Evolutionary conservation across 2,329 filamentous ascomycete genomes (phyloP), one percentile per base, ranked within the genome.

Genomic region (Ustulina deusta): DNA sequence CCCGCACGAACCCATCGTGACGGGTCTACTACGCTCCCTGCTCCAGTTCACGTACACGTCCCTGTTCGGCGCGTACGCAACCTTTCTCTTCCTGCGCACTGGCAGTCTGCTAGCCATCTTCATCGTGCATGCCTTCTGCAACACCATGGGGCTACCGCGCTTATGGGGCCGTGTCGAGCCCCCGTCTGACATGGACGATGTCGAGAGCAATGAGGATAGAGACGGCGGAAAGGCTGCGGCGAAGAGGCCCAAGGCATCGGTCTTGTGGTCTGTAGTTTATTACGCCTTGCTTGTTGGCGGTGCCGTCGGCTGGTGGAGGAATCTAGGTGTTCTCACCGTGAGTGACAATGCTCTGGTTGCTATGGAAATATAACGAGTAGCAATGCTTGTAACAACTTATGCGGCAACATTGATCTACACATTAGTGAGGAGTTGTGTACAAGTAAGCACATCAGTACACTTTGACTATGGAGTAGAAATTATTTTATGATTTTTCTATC

Each of bases 21-120:
- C 87, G 1, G 89, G 91, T 6, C 75, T 96, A 6, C 77, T 92
- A 32, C 89, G 93, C 57, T 93, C 93, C 1, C 72, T 94, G 11
- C 86, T 98, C 72, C 96, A 98, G 78, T 91, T 99, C 74, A 84
- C 86, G 3, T 99, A 97, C 80, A 99, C 96, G 0, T 94, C 93
- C 6, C 80, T 98, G 5, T 99, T 99, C 76, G 96, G 96, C 69
- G 94, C 93, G 80, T 97, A 96, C 80, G 94, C 92, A 4, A 94
- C 93, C 0, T 99, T 98, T 74, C 75, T 97, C 22, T 97, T 92
- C 76, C 78, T 99, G 22, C 90, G 95, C 40, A 97, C 94, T 0
- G 94, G 93, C 3, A 97, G 91, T 55, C 81, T 98, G 44, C 85
- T 90, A 46, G 90, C 92, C 13, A 91, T 91, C 36, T 90, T 95